Conservation (phyloP, 495 filamentous ascomycete species). For the Aspergillus olivimuriae region DNA sequence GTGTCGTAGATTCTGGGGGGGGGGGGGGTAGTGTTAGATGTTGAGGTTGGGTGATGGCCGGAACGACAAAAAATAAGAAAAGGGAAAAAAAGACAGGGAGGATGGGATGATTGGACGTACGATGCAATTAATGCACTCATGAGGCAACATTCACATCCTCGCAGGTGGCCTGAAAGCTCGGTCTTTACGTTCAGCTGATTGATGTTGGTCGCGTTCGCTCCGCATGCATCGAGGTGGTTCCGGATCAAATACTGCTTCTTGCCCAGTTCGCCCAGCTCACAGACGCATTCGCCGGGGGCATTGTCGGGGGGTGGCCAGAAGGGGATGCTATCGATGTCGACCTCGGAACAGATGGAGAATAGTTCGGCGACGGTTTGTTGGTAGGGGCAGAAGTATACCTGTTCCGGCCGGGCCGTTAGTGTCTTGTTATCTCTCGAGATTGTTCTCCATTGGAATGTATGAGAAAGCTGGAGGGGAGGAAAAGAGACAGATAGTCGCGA, state of each 20-base stretch:
- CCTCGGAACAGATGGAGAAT: neutral
- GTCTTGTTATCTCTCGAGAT: neutral
- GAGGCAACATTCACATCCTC: neutral
- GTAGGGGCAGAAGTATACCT: neutral
- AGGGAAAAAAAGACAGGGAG: no score
- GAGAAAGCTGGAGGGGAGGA: no score
- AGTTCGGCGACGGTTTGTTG: neutral
- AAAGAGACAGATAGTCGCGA: neutral
- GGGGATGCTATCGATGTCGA: neutral
- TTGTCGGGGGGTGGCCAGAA: neutral
- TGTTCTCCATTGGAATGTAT: neutral
- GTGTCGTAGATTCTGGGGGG: no score
- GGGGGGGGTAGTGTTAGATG: no score
- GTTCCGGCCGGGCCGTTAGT: neutral
- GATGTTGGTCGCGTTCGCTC: neutral
- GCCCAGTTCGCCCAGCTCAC: neutral
- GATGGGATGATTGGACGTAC: neutral
- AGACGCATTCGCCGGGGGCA: neutral
- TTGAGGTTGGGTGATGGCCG: no score
- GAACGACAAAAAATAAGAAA: no score
- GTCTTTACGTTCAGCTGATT: neutral
- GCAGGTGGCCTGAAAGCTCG: neutral
- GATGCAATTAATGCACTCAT: neutral
- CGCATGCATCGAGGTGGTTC: neutral
- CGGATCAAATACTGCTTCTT: neutral